Percentiles rank a stretch among this genome's conserved stretches.
Evolutionary conservation across 2,329 filamentous ascomycete genomes (phyloP).

Genomic region (Diplodia corticola): DNA sequence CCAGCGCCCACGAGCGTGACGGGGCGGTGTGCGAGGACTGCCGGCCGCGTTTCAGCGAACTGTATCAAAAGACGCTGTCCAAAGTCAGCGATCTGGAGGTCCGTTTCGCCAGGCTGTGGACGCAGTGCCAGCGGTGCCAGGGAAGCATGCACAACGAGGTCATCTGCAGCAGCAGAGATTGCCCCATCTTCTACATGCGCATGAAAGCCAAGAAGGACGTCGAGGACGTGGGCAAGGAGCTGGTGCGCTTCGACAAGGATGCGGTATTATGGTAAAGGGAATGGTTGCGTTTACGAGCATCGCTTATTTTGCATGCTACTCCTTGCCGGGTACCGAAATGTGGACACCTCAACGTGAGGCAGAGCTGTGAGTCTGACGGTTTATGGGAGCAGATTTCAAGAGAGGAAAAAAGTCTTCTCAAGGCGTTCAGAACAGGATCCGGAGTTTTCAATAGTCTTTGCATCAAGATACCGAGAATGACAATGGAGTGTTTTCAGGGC

Average conservation of each 20-base stretch:
- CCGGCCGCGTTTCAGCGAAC: conserved; percentile 78
- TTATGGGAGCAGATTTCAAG: background rate
- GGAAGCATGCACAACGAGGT: conserved; percentile 98
- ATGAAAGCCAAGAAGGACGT: conserved; percentile 99
- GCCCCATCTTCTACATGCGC: conserved; percentile 99
- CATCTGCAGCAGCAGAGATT: conserved; percentile 94
- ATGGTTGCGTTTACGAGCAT: background rate
- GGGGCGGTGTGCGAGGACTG: conserved; percentile 91
- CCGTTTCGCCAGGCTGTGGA: conserved; percentile 90
- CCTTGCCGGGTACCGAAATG: background rate
- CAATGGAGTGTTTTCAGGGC: background rate
- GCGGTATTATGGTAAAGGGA: conserved; percentile 62
- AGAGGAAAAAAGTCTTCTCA: background rate
- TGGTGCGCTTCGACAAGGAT: conserved; percentile 86
- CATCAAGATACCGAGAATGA: conserved; percentile 4
- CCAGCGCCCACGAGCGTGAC: conserved; percentile 71
- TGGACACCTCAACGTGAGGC: background rate
- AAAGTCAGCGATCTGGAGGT: conserved; percentile 92
- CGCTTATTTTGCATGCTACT: background rate
- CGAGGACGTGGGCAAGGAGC: conserved; percentile 88
- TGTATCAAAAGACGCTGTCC: conserved; percentile 88
- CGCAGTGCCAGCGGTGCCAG: conserved; percentile 96
- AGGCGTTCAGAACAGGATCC: background rate
- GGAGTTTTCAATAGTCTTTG: background rate
- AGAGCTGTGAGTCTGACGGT: conserved; percentile 1